Percentiles rank a stretch among this genome's conserved stretches.
Evolutionary conservation across 345 rosid genomes (phyloP).

Genomic region (Populus davidiana): DNA sequence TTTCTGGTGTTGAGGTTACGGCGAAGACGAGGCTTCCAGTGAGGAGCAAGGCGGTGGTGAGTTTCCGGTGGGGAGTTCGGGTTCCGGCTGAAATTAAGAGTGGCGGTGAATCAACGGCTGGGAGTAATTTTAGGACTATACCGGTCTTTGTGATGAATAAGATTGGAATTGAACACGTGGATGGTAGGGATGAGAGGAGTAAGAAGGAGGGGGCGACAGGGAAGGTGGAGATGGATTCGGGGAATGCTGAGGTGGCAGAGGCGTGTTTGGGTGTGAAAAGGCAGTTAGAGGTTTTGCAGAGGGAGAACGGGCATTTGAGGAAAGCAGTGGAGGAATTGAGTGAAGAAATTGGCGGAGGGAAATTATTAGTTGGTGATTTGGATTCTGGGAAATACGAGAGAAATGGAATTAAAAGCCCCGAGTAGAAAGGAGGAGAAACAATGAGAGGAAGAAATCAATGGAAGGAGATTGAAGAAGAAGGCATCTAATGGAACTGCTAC

Average conservation of each 20-base stretch:
- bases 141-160: conserved; percentile 85
- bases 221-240: conserved; percentile 17
- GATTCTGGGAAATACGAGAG: conserved; percentile 46
- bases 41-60: conserved; percentile 57
- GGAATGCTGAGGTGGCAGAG: conserved; percentile 44
- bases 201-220: neutral
- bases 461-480: conserved; percentile 67
- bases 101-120: conserved; percentile 40
- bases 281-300: conserved; percentile 61
- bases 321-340: conserved; percentile 74
- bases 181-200: conserved; percentile 26
- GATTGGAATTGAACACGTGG: conserved; percentile 82
- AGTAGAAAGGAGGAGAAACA: conserved; percentile 28
- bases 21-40: conserved; percentile 76
- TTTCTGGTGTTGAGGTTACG: conserved; percentile 65
- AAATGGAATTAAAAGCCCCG: conserved; percentile 27
- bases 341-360: conserved; percentile 38
- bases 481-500: conserved; percentile 45
- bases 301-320: conserved; percentile 60
- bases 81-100: conserved; percentile 59
- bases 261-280: conserved; percentile 49
- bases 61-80: conserved; percentile 91
- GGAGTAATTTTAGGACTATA: conserved; percentile 51
- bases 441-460: conserved; percentile 45
- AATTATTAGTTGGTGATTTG: conserved; percentile 26